Evolutionary conservation across 2,329 filamentous ascomycete genomes (phyloP).

Genomic region (Penicillium frequentans): DNA sequence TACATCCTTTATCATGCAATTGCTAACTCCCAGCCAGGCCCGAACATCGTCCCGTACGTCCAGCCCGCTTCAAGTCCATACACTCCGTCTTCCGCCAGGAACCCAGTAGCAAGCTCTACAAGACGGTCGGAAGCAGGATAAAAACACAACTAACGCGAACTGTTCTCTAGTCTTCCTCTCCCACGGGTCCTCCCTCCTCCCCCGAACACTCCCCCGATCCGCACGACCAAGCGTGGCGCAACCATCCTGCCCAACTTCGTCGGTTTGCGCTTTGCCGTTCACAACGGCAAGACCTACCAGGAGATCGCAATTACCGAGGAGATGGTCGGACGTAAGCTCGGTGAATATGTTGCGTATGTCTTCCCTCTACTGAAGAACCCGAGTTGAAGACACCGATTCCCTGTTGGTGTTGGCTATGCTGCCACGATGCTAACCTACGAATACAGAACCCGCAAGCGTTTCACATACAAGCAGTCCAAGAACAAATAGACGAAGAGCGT

Average conservation of each 20-base stretch:
- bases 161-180: slow-evolving; percentile 38
- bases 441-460: slow-evolving; percentile 64
- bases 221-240: slow-evolving; percentile 81
- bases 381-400: neutral
- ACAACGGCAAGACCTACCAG: slow-evolving; percentile 86
- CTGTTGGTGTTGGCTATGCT: neutral
- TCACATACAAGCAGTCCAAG: slow-evolving; percentile 69
- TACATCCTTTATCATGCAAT: neutral
- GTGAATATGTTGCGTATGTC: slow-evolving; percentile 85
- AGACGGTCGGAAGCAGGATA: neutral
- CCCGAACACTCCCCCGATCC: slow-evolving; percentile 71
- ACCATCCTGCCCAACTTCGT: slow-evolving; percentile 93
- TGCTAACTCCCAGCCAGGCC: slow-evolving; percentile 49
- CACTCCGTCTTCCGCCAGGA: neutral
- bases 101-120: neutral
- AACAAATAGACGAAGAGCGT: slow-evolving; percentile 54
- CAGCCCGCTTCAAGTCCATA: slow-evolving; percentile 3
- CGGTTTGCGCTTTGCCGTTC: slow-evolving; percentile 81
- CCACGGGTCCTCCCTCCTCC: slow-evolving; percentile 49
- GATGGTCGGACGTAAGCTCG: slow-evolving; percentile 94
- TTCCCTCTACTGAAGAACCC: neutral
- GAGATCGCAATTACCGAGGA: slow-evolving; percentile 86
- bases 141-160: neutral
- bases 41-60: slow-evolving; percentile 69
- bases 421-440: neutral